Conservation (phyloP, 2,329 filamentous ascomycete genomes). For the Gnomoniopsis sp. region DNA sequence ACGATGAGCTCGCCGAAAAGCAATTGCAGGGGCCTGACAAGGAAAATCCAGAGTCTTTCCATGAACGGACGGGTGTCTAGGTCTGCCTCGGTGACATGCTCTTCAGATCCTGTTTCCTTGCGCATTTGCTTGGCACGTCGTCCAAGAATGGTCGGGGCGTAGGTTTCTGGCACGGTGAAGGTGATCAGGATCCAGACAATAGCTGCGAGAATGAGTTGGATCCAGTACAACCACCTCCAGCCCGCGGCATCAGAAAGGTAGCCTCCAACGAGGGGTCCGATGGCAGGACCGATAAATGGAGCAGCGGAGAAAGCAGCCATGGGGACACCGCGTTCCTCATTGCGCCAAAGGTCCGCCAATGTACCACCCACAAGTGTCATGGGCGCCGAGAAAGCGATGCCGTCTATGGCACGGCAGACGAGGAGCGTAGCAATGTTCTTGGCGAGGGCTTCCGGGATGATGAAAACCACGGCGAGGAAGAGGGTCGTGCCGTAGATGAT, state of each 20-base stretch:
- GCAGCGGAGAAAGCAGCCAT: conserved; percentile 85
- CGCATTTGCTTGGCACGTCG: conserved; percentile 69
- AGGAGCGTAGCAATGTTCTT: conserved; percentile 74
- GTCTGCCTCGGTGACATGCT: conserved; percentile 76
- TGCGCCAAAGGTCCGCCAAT: conserved; percentile 78
- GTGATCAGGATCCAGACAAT: conserved; percentile 72
- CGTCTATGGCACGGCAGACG: conserved; percentile 73
- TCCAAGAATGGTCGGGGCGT: conserved; percentile 74
- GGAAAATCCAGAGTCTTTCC: conserved; percentile 69
- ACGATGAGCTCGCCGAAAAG: conserved; percentile 83
- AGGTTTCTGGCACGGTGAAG: conserved; percentile 89
- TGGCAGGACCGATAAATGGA: conserved; percentile 77
- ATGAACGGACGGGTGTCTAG: conserved; percentile 67
- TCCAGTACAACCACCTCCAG: conserved; percentile 86
- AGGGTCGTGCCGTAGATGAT: conserved; percentile 69
- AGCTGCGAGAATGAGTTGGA: conserved; percentile 73
- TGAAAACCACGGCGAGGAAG: conserved; percentile 69
- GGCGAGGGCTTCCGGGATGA: conserved; percentile 75
- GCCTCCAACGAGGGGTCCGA: conserved; percentile 73
- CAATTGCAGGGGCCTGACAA: conserved; percentile 80
- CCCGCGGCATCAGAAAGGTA: conserved; percentile 67
- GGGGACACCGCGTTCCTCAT: conserved; percentile 78
- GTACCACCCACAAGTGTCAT: conserved; percentile 86
- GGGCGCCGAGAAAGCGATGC: conserved; percentile 79
- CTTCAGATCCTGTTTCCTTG: conserved; percentile 61